Conservation (phyloP, 2,329 filamentous ascomycete genomes). For the Trichophyton simii region DNA sequence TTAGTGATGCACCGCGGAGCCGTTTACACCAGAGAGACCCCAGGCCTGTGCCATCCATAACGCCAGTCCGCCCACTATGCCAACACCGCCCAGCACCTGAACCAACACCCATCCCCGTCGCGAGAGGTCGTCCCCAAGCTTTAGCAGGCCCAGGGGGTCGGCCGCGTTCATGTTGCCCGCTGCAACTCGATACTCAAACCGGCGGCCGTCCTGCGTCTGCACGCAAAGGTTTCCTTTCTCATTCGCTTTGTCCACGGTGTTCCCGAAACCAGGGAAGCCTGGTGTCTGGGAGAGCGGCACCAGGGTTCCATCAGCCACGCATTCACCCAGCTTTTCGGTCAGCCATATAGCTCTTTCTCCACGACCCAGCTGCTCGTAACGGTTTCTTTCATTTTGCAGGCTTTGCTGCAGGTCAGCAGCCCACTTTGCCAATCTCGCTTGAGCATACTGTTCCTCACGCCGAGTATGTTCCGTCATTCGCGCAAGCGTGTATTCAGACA, state of each 20-base stretch:
- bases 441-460: slow-evolving; percentile 48
- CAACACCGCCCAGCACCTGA: slow-evolving; percentile 61
- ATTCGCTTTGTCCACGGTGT: slow-evolving; percentile 10
- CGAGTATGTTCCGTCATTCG: slow-evolving; percentile 48
- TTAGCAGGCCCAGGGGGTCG: slow-evolving; percentile 68
- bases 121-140: slow-evolving; percentile 54
- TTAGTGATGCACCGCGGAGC: slow-evolving; percentile 2
- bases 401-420: slow-evolving; percentile 67
- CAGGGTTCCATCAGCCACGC: slow-evolving; percentile 52
- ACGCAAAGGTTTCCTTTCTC: slow-evolving; percentile 17
- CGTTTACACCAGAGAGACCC: slow-evolving; percentile 25
- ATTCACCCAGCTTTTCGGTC: slow-evolving; percentile 52
- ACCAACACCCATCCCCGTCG: slow-evolving; percentile 54
- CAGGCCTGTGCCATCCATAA: slow-evolving; percentile 42
- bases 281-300: slow-evolving; percentile 38
- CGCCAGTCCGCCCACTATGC: slow-evolving; percentile 59
- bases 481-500: slow-evolving; percentile 47
- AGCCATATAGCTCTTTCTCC: slow-evolving; percentile 58
- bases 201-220: slow-evolving; percentile 17
- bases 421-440: slow-evolving; percentile 69
- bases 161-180: slow-evolving; percentile 39
- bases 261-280: slow-evolving; percentile 19
- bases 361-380: slow-evolving; percentile 51
- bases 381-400: slow-evolving; percentile 57
- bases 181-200: slow-evolving; percentile 21